phyloP scores from a whole-genome alignment of 1,284 basidiomycete species.

The Boletus mariae region DNA sequence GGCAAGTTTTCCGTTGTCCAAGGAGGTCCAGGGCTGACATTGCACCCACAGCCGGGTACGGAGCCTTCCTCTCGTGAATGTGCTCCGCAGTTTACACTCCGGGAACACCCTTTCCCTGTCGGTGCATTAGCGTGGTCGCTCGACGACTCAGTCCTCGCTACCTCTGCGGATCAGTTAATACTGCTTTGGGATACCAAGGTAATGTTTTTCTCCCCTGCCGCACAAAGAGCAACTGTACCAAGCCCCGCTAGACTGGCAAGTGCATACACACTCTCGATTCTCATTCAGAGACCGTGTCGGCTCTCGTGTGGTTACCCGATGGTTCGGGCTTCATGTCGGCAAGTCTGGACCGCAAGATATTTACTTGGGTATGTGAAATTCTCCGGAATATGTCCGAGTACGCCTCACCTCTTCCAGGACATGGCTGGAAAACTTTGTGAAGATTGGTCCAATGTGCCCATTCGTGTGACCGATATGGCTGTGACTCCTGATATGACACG shows the following conservation, averaged over 20 bases:
- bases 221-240: background rate
- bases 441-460: conserved; percentile 70
- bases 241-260: conserved; percentile 56
- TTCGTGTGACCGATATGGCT: conserved; percentile 85
- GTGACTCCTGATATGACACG: conserved; percentile 83
- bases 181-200: conserved; percentile 88
- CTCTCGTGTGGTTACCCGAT: conserved; percentile 86
- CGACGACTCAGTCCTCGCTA: conserved; percentile 80
- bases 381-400: conserved; percentile 6
- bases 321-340: conserved; percentile 88
- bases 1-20: conserved; percentile 44
- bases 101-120: conserved; percentile 76
- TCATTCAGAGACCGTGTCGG: conserved; percentile 84
- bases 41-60: conserved; percentile 40
- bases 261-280: conserved; percentile 61
- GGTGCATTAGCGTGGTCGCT: conserved; percentile 87
- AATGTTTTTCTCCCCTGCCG: conserved; percentile 12
- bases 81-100: conserved; percentile 54
- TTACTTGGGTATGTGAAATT: conserved; percentile 72
- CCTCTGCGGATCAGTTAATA: conserved; percentile 75
- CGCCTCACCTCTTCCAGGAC: conserved; percentile 47
- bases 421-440: conserved; percentile 68
- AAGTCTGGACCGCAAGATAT: conserved; percentile 84
- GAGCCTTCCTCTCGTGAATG: conserved; percentile 57
- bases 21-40: conserved; percentile 9